phyloP scores from a whole-genome alignment of 306 rosid genomes.

The Vicia sativa region DNA sequence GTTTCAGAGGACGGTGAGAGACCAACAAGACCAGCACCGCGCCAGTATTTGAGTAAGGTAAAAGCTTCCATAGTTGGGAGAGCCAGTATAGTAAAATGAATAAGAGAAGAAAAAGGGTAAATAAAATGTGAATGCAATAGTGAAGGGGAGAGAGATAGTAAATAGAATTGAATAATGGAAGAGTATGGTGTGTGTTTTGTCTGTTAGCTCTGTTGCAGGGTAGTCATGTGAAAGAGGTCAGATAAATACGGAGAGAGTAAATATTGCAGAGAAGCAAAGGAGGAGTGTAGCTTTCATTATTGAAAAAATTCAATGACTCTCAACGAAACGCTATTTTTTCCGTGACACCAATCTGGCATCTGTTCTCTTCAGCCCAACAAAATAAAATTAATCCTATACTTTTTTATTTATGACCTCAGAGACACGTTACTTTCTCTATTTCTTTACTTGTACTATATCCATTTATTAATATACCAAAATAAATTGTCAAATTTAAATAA shows the following conservation, averaged over 20 bases:
- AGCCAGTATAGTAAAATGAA: conserved; percentile 70
- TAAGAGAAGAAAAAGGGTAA: neutral
- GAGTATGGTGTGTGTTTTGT: neutral
- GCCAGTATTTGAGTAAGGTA: conserved; percentile 92
- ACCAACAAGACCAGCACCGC: conserved; percentile 49
- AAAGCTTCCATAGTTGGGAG: conserved; percentile 99
- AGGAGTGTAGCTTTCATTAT: conserved; percentile 11
- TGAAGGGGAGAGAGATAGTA: neutral
- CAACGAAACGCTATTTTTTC: neutral
- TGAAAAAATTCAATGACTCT: neutral
- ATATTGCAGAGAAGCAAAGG: neutral
- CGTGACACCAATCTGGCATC: neutral
- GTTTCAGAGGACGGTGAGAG: conserved; percentile 12
- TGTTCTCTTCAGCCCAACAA: neutral
- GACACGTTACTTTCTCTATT: neutral
- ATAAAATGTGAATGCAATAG: neutral
- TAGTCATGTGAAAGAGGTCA: conserved; percentile 22
- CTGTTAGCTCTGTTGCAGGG: neutral
- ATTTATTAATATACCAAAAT: too few species aligned
- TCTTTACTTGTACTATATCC: too few species aligned
- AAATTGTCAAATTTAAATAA: too few species aligned
- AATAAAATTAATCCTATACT: neutral
- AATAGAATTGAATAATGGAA: neutral
- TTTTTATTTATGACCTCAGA: neutral
- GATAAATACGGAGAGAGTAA: conserved; percentile 20